phyloP scores from a whole-genome alignment of 495 filamentous ascomycete genomes.

The Daldinia childiae region DNA sequence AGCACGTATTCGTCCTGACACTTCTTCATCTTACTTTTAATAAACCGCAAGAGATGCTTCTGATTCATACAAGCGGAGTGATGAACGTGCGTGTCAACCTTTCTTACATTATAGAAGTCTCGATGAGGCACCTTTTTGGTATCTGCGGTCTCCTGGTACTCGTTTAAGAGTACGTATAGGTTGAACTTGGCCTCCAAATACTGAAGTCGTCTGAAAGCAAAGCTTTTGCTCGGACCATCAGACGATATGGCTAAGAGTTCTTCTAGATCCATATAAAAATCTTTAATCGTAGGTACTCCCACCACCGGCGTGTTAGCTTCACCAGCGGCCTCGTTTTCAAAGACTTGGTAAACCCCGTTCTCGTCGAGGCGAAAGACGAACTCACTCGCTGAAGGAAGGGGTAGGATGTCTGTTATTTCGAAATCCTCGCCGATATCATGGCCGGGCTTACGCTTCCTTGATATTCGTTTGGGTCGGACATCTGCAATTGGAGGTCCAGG shows the following conservation, averaged over 20 bases:
- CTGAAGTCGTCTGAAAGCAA: constrained; percentile 91
- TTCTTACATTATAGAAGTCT: constrained; percentile 98
- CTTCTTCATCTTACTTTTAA: constrained; percentile 99
- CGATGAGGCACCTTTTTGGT: constrained; percentile 96
- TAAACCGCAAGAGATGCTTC: constrained; percentile 96
- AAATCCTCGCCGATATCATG: constrained; percentile 94
- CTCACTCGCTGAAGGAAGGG: constrained; percentile 73
- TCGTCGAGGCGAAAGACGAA: constrained; percentile 81
- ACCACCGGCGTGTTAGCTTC: constrained; percentile 73
- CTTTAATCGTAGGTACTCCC: constrained; percentile 84
- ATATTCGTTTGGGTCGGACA: constrained; percentile 43
- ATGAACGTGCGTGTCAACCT: constrained; percentile 98
- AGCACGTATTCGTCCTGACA: constrained; percentile 92
- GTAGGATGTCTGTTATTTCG: constrained; percentile 76
- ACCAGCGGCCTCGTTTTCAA: constrained; percentile 70
- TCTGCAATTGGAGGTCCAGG: constrained; percentile 28
- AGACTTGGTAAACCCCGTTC: constrained; percentile 91
- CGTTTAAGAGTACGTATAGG: constrained; percentile 88
- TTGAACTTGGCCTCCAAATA: constrained; percentile 98
- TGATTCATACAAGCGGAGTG: constrained; percentile 99
- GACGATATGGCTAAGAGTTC: constrained; percentile 82
- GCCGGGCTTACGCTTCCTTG: constrained; percentile 81
- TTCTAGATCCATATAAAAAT: constrained; percentile 97
- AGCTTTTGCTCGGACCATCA: constrained; percentile 95
- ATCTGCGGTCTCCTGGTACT: constrained; percentile 97